Evolutionary conservation across 495 filamentous ascomycete genomes (phyloP).

Genomic region (Penicillium flavigenum): DNA sequence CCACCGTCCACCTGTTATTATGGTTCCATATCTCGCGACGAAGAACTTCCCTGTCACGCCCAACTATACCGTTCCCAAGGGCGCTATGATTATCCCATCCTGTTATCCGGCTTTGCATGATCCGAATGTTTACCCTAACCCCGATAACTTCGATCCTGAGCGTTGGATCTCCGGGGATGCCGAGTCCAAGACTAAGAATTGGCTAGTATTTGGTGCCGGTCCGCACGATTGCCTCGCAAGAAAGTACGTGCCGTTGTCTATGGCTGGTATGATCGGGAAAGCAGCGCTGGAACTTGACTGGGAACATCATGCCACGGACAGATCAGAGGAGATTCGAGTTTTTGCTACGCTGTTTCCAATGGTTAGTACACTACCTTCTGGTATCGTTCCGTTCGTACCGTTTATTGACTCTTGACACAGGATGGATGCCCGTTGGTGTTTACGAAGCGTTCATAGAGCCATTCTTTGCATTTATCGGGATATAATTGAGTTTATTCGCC

Average conservation of each 20-base stretch:
- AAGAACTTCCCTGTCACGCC: slow-evolving; percentile 84
- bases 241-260: slow-evolving; percentile 78
- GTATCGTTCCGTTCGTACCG: too few relatives aligned
- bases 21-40: slow-evolving; percentile 93
- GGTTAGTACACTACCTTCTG: slow-evolving; percentile 51
- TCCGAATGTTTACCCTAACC: slow-evolving; percentile 79
- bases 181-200: slow-evolving; percentile 90
- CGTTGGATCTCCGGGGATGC: slow-evolving; percentile 87
- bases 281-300: slow-evolving; percentile 80
- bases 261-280: slow-evolving; percentile 86
- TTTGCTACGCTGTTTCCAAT: slow-evolving; percentile 94
- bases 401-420: slow-evolving; percentile 22
- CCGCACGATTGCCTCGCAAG: slow-evolving; percentile 92
- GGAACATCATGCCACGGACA: slow-evolving; percentile 73
- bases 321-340: slow-evolving; percentile 87
- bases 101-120: slow-evolving; percentile 87
- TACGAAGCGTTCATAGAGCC: slow-evolving; percentile 29
- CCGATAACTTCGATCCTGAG: slow-evolving; percentile 79
- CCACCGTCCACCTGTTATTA: slow-evolving; percentile 89
- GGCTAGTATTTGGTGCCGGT: slow-evolving; percentile 89
- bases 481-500: neutral
- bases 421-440: slow-evolving; percentile 67
- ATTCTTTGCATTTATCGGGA: neutral
- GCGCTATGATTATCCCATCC: slow-evolving; percentile 86
- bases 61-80: slow-evolving; percentile 81